phyloP scores from a whole-genome alignment of 768 basidiomycete species.

The Phanerodontia chrysosporium region DNA sequence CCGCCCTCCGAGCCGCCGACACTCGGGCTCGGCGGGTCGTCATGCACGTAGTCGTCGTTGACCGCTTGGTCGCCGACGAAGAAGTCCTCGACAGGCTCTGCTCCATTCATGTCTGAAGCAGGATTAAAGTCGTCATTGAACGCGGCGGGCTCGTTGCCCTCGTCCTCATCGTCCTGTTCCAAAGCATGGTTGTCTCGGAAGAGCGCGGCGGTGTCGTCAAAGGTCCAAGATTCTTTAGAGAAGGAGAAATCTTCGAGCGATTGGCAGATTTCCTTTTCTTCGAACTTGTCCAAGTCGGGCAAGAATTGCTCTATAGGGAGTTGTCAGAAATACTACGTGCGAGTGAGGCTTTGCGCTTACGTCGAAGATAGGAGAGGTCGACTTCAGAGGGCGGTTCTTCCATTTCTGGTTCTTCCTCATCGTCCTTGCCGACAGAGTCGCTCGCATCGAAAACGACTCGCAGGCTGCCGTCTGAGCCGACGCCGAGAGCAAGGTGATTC shows the following conservation, averaged over 20 bases:
- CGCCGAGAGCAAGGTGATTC: constrained; percentile 85
- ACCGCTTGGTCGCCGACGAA: constrained; percentile 61
- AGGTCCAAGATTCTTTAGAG: constrained; percentile 55
- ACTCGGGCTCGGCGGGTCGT: constrained; percentile 38
- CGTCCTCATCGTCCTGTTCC: constrained; percentile 39
- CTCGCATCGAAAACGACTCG: constrained; percentile 95
- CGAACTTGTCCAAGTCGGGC: constrained; percentile 59
- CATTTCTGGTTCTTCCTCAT: constrained; percentile 53
- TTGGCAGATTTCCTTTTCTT: constrained; percentile 72
- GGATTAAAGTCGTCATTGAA: constrained; percentile 31
- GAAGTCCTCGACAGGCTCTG: constrained; percentile 54
- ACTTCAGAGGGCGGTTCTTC: constrained; percentile 69
- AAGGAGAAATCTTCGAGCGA: constrained; percentile 83
- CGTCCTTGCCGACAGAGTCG: constrained; percentile 76
- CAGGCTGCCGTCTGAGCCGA: constrained; percentile 76
- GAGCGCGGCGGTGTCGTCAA: constrained; percentile 56
- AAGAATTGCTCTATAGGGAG: constrained; percentile 57
- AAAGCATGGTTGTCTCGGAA: constrained; percentile 50
- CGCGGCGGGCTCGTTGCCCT: constrained; percentile 32
- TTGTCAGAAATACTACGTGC: constrained; percentile 7
- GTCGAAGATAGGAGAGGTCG: constrained; percentile 57
- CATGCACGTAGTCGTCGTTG: constrained; percentile 41
- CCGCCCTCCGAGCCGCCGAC: constrained; percentile 40
- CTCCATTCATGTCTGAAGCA: constrained; percentile 39
- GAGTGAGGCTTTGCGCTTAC: constrained; percentile 33